Evolutionary conservation across 73 alveolate genomes (phyloP).

Genomic region (Stentor coeruleus): DNA sequence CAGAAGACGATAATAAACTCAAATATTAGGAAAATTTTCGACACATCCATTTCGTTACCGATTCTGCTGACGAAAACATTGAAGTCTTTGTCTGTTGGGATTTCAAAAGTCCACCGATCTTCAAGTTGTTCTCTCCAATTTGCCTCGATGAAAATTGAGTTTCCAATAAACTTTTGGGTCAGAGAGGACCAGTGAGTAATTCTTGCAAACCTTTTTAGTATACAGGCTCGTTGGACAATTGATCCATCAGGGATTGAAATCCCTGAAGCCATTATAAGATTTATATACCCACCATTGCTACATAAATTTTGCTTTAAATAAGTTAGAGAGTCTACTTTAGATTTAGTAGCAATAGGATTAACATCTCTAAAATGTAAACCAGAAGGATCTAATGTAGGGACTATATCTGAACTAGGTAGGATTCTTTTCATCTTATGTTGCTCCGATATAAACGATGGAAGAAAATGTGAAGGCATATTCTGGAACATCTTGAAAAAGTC

Average conservation of each 20-base stretch:
- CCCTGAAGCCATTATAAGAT: background rate
- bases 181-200: background rate
- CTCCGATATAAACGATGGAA: constrained; percentile 16
- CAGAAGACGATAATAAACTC: background rate
- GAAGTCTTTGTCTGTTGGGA: background rate
- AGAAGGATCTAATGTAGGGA: background rate
- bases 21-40: background rate
- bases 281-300: background rate
- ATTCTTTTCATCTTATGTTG: background rate
- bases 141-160: background rate
- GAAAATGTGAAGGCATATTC: constrained; percentile 4
- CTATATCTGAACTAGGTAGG: background rate
- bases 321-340: background rate
- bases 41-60: background rate
- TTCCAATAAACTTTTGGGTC: background rate
- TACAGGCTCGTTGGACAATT: background rate
- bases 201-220: background rate
- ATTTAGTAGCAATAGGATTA: background rate
- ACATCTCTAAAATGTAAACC: constrained; percentile 14
- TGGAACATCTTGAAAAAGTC: background rate
- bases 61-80: background rate
- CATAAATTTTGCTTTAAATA: constrained; percentile 10
- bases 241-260: constrained; percentile 21
- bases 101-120: constrained; percentile 20
- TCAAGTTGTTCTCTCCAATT: constrained; percentile 7